These are phyloP conservation scores for Stephania cephalantha DNA, from an alignment of 164 flowering plant species.

Conservation along the genomic window DNA sequence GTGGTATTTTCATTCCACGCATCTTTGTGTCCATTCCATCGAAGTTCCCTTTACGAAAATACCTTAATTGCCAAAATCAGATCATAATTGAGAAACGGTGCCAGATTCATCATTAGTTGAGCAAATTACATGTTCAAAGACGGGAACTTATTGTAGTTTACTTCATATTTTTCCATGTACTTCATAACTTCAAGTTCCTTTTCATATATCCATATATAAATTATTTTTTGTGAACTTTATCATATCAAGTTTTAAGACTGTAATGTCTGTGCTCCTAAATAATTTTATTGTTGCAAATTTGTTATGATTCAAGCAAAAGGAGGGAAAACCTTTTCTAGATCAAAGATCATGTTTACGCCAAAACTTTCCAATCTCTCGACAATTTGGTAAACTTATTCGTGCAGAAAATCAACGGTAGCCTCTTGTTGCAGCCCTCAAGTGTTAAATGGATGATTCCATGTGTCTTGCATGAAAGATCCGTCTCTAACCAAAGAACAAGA, in stretches of 20 bases:
- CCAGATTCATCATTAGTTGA: neutral
- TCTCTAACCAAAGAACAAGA: too few species aligned
- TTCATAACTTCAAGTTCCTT: neutral
- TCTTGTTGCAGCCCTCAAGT: too few species aligned
- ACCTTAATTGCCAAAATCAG: constrained; percentile 6
- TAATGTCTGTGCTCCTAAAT: neutral
- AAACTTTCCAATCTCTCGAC: too few species aligned
- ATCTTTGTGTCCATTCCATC: neutral
- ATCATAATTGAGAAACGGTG: neutral
- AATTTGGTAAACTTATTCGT: too few species aligned
- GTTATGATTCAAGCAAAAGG: neutral
- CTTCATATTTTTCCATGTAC: neutral
- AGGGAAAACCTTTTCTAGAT: too few species aligned
- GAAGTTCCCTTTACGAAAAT: neutral
- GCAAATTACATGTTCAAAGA: neutral
- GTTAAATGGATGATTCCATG: too few species aligned
- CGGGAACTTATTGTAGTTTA: neutral
- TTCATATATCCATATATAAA: neutral
- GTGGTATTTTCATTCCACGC: constrained; percentile 9
- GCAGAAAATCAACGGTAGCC: too few species aligned
- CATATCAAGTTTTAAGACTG: neutral
- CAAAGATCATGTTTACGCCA: too few species aligned
- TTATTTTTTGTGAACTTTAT: neutral
- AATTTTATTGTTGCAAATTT: neutral
- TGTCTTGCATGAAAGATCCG: too few species aligned